phyloP scores from a whole-genome alignment of 2,329 filamentous ascomycete species.

The Harringtonia aguacate region DNA sequence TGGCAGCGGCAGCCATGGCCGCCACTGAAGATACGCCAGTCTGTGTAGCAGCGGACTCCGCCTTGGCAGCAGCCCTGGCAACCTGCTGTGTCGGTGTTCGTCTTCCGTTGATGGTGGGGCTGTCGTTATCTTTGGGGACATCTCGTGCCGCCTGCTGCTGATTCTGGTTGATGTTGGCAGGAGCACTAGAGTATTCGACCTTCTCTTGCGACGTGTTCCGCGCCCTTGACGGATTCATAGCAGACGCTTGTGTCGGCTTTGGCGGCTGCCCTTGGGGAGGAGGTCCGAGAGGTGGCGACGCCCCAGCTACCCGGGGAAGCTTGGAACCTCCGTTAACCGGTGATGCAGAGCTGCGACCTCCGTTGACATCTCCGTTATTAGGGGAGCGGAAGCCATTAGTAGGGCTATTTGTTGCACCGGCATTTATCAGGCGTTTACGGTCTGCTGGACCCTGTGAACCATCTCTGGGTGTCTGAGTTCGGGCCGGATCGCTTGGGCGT shows the following conservation, averaged over 20 bases:
- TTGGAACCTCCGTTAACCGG: conserved; percentile 20
- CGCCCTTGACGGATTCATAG: conserved; percentile 25
- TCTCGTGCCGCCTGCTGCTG: conserved; percentile 18
- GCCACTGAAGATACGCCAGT: too few species aligned
- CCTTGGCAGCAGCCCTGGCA: conserved; percentile 18
- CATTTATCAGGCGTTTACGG: conserved; percentile 31
- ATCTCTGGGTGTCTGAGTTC: conserved; percentile 35
- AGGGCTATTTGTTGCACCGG: conserved; percentile 23
- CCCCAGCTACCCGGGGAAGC: conserved; percentile 24
- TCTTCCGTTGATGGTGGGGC: conserved; percentile 42
- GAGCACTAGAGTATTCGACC: conserved; percentile 24
- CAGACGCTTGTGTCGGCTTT: conserved; percentile 31
- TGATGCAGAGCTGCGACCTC: conserved; percentile 18
- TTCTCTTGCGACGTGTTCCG: conserved; percentile 41
- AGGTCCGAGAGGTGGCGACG: conserved; percentile 33
- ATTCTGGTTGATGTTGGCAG: conserved; percentile 19
- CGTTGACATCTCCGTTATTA: conserved; percentile 27
- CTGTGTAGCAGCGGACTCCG: too few species aligned
- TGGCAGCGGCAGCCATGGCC: too few species aligned
- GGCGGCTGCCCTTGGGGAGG: conserved; percentile 45
- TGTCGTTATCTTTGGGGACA: conserved; percentile 27
- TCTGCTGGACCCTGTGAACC: conserved; percentile 41
- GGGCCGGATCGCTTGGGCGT: conserved; percentile 23
- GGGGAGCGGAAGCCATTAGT: conserved; percentile 31
- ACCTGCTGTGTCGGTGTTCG: conserved; percentile 17